Conservation (phyloP, 768 basidiomycete genomes). For the Butyriboletus loyo region DNA sequence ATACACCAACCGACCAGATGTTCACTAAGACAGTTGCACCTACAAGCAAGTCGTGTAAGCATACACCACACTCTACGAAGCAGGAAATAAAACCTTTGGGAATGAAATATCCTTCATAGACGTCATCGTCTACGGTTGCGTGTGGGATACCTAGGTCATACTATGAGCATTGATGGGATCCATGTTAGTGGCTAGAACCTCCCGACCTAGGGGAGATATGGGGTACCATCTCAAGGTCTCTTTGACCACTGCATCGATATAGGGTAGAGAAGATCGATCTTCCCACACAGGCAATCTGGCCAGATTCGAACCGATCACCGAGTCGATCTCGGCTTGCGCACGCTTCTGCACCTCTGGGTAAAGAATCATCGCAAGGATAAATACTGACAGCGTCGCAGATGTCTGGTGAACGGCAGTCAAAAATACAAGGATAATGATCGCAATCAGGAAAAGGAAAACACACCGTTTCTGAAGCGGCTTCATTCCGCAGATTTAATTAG, state of each 20-base stretch:
- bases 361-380: conserved; percentile 15
- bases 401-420: not conserved
- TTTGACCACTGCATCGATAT: conserved; percentile 6
- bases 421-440: not conserved
- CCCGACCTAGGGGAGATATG: conserved; percentile 8
- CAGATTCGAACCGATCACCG: conserved; percentile 1
- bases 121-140: conserved; percentile 34
- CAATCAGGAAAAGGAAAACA: not conserved
- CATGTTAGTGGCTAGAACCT: not conserved
- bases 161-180: not conserved
- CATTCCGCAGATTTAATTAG: not conserved
- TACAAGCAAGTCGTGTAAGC: not conserved
- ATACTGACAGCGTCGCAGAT: conserved; percentile 2
- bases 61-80: not conserved
- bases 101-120: conserved; percentile 45
- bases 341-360: conserved; percentile 12
- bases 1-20: not conserved
- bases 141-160: conserved; percentile 22
- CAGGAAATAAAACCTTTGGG: conserved; percentile 30
- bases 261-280: conserved; percentile 12
- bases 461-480: conserved; percentile 15
- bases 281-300: conserved; percentile 15
- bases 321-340: conserved; percentile 16
- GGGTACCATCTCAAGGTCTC: conserved; percentile 15
- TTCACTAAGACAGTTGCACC: conserved; percentile 2